These are phyloP conservation scores for Corrigiola litoralis DNA, from an alignment of 179 eudicot genomes.

Conservation along the genomic window DNA sequence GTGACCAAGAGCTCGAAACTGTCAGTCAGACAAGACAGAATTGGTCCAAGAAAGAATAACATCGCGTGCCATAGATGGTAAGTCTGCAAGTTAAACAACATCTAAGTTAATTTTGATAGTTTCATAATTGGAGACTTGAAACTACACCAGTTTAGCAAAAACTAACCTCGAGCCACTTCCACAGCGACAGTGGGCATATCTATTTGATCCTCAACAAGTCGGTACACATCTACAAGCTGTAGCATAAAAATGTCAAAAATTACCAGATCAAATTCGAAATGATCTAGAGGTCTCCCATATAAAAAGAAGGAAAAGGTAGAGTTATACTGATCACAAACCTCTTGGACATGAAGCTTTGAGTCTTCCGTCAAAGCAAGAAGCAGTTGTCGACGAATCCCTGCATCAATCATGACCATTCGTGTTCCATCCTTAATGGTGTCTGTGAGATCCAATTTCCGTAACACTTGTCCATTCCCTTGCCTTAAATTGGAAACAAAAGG, in stretches of 20 bases:
- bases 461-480: constrained; percentile 42
- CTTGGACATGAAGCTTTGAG: constrained; percentile 93
- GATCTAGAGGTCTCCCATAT: neutral
- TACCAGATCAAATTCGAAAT: neutral
- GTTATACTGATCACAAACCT: constrained; percentile 40
- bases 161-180: constrained; percentile 74
- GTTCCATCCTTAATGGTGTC: constrained; percentile 97
- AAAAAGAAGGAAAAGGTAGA: neutral
- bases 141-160: neutral
- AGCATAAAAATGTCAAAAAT: constrained; percentile 14
- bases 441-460: constrained; percentile 75
- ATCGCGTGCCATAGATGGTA: constrained; percentile 81
- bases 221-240: constrained; percentile 87
- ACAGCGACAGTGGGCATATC: constrained; percentile 74
- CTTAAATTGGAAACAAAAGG: constrained; percentile 23
- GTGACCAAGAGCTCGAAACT: neutral
- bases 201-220: constrained; percentile 85
- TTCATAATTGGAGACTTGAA: neutral
- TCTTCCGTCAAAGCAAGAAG: constrained; percentile 98
- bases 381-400: constrained; percentile 81
- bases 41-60: constrained; percentile 83
- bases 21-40: constrained; percentile 55
- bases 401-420: constrained; percentile 75
- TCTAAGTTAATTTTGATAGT: neutral
- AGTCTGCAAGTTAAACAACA: constrained; percentile 38